Evolutionary conservation across 306 rosid species (phyloP), one percentile per base, ranked within the genome.

Genomic region (Trifolium pratense): DNA sequence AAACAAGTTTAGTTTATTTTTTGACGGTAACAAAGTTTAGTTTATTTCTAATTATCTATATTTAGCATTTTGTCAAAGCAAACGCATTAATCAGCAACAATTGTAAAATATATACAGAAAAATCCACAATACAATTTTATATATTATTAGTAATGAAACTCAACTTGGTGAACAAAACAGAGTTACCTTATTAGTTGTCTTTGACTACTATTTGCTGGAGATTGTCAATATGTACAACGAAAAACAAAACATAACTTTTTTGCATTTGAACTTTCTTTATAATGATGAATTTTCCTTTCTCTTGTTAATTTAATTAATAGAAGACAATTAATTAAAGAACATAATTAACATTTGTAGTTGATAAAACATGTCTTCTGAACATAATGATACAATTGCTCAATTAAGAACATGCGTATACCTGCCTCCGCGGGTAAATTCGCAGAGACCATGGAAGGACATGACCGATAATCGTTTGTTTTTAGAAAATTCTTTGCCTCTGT

Each of bases 401-500:
- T 5, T 7, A 5, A 56, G 10, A 32, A 29, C 64, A 31, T 84
- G 87, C 48, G 2, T 36, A 25, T 3, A 8, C 36, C 2, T 80
- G 12, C 85, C 83, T 0, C 82, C 85, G 1, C 74, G 61, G 73
- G 62, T 70, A 56, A 73, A 75, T 74, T 80, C 87, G 1, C 14
- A 61, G 15, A 36, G 1, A 7, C 23, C 66, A 12, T 64, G 78
- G 80, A 3, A 1, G 3, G 7, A 0, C 13, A 2, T 0, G 2
- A 3, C 0, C 0, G n/a, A 15, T 3, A 5, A 3, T 0, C n/a
- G 8, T 0, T 0, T 2, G 15, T 13, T 57, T 78, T 21, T 64
- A 17, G 9, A 0, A 17, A 68, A n/a, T 8, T 1, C 85, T 20
- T 40, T 84, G 65, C 83, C 87, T 64, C 5, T 73, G 14, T 36